Conservation (phyloP, 106 monocot genomes). For the Dioscorea alata region DNA sequence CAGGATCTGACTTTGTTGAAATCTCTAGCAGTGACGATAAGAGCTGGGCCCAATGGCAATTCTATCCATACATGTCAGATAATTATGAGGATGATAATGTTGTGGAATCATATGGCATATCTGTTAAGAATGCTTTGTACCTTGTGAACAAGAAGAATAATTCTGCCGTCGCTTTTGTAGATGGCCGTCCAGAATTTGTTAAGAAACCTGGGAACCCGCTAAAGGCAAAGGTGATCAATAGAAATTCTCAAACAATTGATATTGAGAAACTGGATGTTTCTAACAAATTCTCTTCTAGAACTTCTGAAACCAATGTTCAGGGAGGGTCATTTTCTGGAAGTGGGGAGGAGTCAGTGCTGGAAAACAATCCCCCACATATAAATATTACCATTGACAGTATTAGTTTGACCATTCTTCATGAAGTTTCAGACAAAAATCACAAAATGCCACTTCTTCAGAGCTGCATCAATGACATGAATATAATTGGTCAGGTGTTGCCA, state of each 20-base stretch:
- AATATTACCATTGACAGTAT: conserved; percentile 41
- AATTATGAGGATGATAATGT: conserved; percentile 32
- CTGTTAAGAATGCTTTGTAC: conserved; percentile 49
- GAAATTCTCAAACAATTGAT: conserved; percentile 11
- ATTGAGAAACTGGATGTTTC: conserved; percentile 6
- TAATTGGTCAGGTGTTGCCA: conserved; percentile 39
- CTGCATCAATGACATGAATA: conserved; percentile 29
- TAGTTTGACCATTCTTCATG: conserved; percentile 50
- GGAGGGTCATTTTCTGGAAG: conserved; percentile 7
- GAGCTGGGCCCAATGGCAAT: conserved; percentile 50
- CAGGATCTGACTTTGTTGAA: conserved; percentile 70
- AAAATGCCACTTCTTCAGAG: conserved; percentile 47
- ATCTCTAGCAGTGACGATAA: conserved; percentile 53
- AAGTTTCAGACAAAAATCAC: conserved; percentile 52
- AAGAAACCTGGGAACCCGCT: conserved; percentile 85
- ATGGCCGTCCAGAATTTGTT: conserved; percentile 75
- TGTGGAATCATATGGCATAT: conserved; percentile 17
- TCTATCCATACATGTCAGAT: conserved; percentile 23
- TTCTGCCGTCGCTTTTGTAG: conserved; percentile 64
- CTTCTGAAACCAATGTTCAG: conserved; percentile 14
- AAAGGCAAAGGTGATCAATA: conserved; percentile 58
- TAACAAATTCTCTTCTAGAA: neutral
- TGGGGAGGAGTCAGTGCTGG: conserved; percentile 10
- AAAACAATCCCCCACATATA: conserved; percentile 19
- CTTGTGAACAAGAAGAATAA: conserved; percentile 70